Conservation (phyloP, 2,329 filamentous ascomycete genomes). For the Fusarium falciforme region DNA sequence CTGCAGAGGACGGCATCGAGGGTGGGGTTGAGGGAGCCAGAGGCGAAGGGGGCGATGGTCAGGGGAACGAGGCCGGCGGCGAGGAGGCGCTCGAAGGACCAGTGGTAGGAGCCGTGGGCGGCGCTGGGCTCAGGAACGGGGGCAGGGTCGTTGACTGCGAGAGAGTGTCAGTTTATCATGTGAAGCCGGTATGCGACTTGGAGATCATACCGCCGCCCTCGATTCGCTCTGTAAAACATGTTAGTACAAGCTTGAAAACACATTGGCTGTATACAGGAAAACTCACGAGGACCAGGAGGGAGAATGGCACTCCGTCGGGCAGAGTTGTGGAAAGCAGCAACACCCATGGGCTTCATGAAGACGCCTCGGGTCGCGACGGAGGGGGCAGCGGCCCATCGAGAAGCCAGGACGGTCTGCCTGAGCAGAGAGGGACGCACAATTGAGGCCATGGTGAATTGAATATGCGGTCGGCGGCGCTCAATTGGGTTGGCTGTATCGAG, state of each 20-base stretch:
- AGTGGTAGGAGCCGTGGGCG: slow-evolving; percentile 95
- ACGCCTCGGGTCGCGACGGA: slow-evolving; percentile 49
- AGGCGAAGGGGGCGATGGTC: slow-evolving; percentile 90
- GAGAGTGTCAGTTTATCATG: slow-evolving; percentile 30
- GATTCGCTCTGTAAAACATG: slow-evolving; percentile 70
- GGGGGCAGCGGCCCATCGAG: slow-evolving; percentile 52
- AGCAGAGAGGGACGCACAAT: slow-evolving; percentile 66
- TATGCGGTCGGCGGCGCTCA: slow-evolving; percentile 38
- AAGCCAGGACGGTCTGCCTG: slow-evolving; percentile 62
- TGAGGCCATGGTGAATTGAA: slow-evolving; percentile 63
- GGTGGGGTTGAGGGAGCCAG: slow-evolving; percentile 89
- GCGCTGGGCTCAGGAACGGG: slow-evolving; percentile 78
- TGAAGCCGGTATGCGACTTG: slow-evolving; percentile 28
- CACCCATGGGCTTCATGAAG: slow-evolving; percentile 58
- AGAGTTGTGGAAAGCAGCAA: slow-evolving; percentile 89
- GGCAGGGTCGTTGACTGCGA: slow-evolving; percentile 85
- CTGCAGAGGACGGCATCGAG: slow-evolving; percentile 88
- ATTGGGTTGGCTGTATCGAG: slow-evolving; percentile 42
- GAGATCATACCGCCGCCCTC: slow-evolving; percentile 75
- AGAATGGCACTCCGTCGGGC: slow-evolving; percentile 81
- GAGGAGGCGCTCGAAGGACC: slow-evolving; percentile 92
- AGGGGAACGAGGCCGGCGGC: slow-evolving; percentile 86
- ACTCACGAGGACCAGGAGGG: slow-evolving; percentile 86
- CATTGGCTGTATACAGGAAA: not conserved
- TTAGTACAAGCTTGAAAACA: slow-evolving; percentile 55